Percentiles rank a stretch among this genome's conserved stretches.
Evolutionary conservation across 2,329 filamentous ascomycete genomes (phyloP).

Genomic region (Plenodomus biglobosus): DNA sequence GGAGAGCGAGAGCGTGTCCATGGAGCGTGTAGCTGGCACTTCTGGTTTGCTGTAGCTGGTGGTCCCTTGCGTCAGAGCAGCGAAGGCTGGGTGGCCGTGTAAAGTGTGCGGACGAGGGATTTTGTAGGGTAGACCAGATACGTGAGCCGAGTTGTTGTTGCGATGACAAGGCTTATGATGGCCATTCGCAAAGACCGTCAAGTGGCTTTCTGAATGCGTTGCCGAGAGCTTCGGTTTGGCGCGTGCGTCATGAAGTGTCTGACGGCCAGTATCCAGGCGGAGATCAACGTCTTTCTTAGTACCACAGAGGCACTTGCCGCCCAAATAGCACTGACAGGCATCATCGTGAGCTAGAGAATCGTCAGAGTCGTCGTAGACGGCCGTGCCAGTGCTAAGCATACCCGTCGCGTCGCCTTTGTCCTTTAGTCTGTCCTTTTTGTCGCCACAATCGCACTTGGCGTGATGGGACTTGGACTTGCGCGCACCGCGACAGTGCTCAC

Average conservation of each 20-base stretch:
- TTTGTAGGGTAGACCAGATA: conserved; percentile 64
- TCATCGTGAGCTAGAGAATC: conserved; percentile 41
- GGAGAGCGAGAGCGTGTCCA: conserved; percentile 42
- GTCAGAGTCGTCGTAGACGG: conserved; percentile 35
- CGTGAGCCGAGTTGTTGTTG: conserved; percentile 65
- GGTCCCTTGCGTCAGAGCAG: conserved; percentile 26
- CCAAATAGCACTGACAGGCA: conserved; percentile 58
- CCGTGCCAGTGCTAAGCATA: conserved; percentile 40
- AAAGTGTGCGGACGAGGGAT: conserved; percentile 53
- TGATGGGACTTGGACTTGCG: conserved; percentile 95
- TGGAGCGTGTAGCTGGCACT: conserved; percentile 28
- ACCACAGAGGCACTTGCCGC: conserved; percentile 62
- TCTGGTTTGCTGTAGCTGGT: conserved; percentile 29
- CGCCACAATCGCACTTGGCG: conserved; percentile 94
- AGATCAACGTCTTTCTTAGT: conserved; percentile 59
- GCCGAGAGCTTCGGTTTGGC: conserved; percentile 59
- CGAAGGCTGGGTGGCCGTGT: conserved; percentile 37
- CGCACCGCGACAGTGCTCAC: conserved; percentile 91
- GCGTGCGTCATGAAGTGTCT: conserved; percentile 50
- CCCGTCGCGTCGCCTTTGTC: conserved; percentile 48
- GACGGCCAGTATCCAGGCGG: conserved; percentile 46
- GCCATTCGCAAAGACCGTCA: conserved; percentile 64
- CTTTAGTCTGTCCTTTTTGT: conserved; percentile 71
- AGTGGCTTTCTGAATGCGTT: conserved; percentile 60
- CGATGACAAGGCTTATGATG: conserved; percentile 67